Percentiles rank a stretch among this genome's conserved stretches.
Evolutionary conservation across 768 basidiomycete genomes (phyloP).

Genomic region (Lentinus brumalis): DNA sequence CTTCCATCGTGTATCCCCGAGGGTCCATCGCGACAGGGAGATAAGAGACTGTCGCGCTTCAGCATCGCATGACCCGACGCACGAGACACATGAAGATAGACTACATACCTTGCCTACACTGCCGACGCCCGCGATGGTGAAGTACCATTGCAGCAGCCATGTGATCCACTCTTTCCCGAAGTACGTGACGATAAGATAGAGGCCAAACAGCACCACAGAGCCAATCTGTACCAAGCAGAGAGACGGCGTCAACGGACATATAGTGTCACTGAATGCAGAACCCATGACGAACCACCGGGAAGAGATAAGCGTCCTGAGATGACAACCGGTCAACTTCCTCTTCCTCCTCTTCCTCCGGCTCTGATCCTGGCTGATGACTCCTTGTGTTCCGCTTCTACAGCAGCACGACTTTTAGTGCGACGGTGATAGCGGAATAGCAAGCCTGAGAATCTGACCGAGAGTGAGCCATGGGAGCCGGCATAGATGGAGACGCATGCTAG

Average conservation of each 20-base stretch:
- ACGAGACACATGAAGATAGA: background rate
- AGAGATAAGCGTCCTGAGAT: slow-evolving; percentile 70
- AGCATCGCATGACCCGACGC: slow-evolving; percentile 1
- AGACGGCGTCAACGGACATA: background rate
- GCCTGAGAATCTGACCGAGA: slow-evolving; percentile 49
- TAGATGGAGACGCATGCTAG: slow-evolving; percentile 72
- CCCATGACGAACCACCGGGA: slow-evolving; percentile 62
- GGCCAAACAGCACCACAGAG: slow-evolving; percentile 63
- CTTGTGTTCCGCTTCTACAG: slow-evolving; percentile 14
- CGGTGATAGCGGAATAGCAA: background rate
- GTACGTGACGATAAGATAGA: slow-evolving; percentile 74
- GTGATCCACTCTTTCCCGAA: slow-evolving; percentile 84
- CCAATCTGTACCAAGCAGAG: slow-evolving; percentile 51
- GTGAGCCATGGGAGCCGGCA: slow-evolving; percentile 66
- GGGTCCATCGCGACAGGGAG: slow-evolving; percentile 47
- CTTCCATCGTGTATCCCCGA: slow-evolving; percentile 61
- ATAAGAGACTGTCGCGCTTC: slow-evolving; percentile 35
- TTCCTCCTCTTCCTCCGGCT: slow-evolving; percentile 57
- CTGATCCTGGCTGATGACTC: slow-evolving; percentile 10
- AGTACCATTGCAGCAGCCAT: slow-evolving; percentile 75
- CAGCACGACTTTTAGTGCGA: background rate
- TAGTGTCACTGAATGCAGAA: background rate
- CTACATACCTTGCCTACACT: slow-evolving; percentile 67
- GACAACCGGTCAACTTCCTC: slow-evolving; percentile 62
- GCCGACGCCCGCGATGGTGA: slow-evolving; percentile 62